Evolutionary conservation across 176 grass and related monocot species (phyloP).

Genomic region (Cymbopogon citratus): DNA sequence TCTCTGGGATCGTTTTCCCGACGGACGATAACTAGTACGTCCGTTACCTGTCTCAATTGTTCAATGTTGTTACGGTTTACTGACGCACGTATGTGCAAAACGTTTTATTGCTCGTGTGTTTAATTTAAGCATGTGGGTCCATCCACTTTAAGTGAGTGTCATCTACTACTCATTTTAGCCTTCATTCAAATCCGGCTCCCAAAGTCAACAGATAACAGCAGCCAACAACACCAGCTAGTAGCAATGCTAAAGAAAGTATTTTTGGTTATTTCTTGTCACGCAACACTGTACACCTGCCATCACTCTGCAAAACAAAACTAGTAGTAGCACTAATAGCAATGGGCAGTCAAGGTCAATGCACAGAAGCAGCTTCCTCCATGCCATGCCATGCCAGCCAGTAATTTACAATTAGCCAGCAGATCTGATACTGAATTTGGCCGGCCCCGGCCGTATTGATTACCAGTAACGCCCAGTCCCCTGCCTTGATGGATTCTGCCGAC

Average conservation of each 20-base stretch:
- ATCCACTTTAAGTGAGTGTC: background rate
- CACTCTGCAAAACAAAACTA: too few species aligned
- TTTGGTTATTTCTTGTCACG: too few species aligned
- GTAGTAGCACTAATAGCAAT: too few species aligned
- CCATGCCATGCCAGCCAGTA: background rate
- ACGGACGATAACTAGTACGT: background rate
- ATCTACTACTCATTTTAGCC: background rate
- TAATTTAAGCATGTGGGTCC: background rate
- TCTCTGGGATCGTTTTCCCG: background rate
- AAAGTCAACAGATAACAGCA: background rate
- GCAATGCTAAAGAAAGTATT: too few species aligned
- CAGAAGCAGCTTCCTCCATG: background rate
- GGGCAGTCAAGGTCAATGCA: too few species aligned
- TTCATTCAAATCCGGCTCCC: background rate
- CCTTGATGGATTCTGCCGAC: background rate
- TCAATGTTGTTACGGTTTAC: background rate
- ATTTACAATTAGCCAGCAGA: background rate
- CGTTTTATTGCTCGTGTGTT: background rate
- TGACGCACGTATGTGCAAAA: background rate
- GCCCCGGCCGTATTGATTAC: conserved; percentile 15
- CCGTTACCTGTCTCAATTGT: background rate
- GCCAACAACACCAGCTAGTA: background rate
- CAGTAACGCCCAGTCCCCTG: background rate
- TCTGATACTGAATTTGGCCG: conserved; percentile 11
- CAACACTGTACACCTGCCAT: too few species aligned